Evolutionary conservation across 2,329 filamentous ascomycete species (phyloP).

Genomic region (Elsinoe necatrix): DNA sequence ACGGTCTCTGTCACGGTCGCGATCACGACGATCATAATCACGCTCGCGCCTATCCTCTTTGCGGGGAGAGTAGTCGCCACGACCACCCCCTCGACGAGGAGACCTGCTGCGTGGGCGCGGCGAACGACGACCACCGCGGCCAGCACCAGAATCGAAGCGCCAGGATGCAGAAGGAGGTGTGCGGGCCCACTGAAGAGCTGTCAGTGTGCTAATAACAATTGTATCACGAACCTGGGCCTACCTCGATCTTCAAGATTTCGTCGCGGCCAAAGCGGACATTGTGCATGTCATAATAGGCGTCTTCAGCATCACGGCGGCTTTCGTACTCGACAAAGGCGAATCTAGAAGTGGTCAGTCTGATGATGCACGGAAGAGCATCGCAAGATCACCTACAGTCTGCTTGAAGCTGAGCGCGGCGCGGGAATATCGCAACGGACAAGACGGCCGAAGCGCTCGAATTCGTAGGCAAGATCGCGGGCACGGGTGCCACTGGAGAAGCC

Average conservation of each 20-base stretch:
- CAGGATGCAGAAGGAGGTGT: constrained; percentile 96
- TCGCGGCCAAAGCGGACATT: constrained; percentile 97
- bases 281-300: constrained; percentile 99
- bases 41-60: constrained; percentile 59
- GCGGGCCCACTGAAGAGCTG: constrained; percentile 73
- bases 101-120: constrained; percentile 63
- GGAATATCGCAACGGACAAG: constrained; percentile 98
- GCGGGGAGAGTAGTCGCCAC: constrained; percentile 63
- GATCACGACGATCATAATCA: constrained; percentile 60
- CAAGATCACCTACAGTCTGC: constrained; percentile 73
- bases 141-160: constrained; percentile 90
- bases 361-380: neutral
- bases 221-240: constrained; percentile 37
- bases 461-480: constrained; percentile 98
- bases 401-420: constrained; percentile 84
- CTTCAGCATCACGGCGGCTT: constrained; percentile 93
- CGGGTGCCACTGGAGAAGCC: constrained; percentile 98
- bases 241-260: constrained; percentile 95
- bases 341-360: constrained; percentile 35
- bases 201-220: neutral
- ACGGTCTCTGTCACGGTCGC: constrained; percentile 56
- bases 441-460: constrained; percentile 99
- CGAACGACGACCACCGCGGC: constrained; percentile 51
- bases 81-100: constrained; percentile 55
- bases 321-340: constrained; percentile 99